Conservation (phyloP, 768 basidiomycete genomes). For the Baorangia bicolor region DNA sequence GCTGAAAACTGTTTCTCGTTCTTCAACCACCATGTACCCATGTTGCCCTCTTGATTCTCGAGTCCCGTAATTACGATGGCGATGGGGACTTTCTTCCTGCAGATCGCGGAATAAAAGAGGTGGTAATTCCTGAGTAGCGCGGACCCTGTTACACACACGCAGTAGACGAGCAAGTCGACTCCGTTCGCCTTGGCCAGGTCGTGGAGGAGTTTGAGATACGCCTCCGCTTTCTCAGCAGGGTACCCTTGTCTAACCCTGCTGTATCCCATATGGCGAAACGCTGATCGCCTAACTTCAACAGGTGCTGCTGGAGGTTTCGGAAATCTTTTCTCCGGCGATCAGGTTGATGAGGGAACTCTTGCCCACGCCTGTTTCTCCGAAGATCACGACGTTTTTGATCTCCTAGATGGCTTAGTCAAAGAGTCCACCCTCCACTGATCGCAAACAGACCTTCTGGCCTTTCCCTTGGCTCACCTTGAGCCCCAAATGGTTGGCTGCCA, state of each 20-base stretch:
- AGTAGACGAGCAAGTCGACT: conserved; percentile 28
- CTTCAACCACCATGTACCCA: conserved; percentile 32
- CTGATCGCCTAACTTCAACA: conserved; percentile 9
- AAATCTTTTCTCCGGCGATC: conserved; percentile 10
- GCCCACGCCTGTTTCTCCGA: conserved; percentile 25
- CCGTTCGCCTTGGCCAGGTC: conserved; percentile 10
- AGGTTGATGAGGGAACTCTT: conserved; percentile 27
- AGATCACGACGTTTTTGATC: conserved; percentile 19
- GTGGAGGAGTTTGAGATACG: conserved; percentile 30
- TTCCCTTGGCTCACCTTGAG: not conserved
- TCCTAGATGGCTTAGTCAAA: not conserved
- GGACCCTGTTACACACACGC: conserved; percentile 26
- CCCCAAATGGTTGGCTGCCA: not conserved
- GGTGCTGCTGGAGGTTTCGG: conserved; percentile 20
- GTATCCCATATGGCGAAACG: conserved; percentile 25
- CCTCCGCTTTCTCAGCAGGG: conserved; percentile 25
- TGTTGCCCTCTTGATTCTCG: conserved; percentile 31
- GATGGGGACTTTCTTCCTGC: conserved; percentile 38
- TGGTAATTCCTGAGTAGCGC: conserved; percentile 36
- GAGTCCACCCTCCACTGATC: not conserved
- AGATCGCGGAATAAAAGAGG: conserved; percentile 40
- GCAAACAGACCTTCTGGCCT: conserved; percentile 10
- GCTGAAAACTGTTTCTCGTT: conserved; percentile 28
- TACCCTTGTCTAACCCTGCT: conserved; percentile 25
- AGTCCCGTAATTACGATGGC: conserved; percentile 40